These are phyloP conservation scores for Quercus lobata DNA, from an alignment of 331 rosid species.

Conservation along the genomic window DNA sequence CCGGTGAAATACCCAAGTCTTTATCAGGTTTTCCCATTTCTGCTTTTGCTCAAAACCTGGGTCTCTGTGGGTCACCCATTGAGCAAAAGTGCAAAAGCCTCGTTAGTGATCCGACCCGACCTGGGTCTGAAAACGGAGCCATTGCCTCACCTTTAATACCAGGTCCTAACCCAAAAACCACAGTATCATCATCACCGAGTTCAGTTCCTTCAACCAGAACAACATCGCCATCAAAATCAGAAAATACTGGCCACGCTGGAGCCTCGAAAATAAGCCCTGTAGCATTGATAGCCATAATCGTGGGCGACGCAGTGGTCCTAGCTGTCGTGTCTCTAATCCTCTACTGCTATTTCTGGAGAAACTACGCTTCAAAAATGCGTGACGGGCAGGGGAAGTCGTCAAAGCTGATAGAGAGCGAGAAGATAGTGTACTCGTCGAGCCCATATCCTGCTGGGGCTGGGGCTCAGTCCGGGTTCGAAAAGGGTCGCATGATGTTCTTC, in stretches of 20 bases:
- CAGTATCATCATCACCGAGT: conserved; percentile 64
- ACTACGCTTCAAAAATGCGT: conserved; percentile 31
- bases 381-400: conserved; percentile 35
- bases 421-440: conserved; percentile 88
- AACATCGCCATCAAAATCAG: conserved; percentile 1
- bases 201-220: conserved; percentile 38
- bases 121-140: conserved; percentile 66
- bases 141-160: conserved; percentile 64
- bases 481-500: conserved; percentile 83
- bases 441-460: conserved; percentile 46
- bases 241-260: conserved; percentile 3
- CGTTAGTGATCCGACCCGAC: conserved; percentile 44
- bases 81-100: conserved; percentile 31
- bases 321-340: conserved; percentile 56
- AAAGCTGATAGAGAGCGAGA: conserved; percentile 59
- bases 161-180: conserved; percentile 10
- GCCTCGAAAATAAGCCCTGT: conserved; percentile 36
- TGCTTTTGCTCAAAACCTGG: conserved; percentile 44
- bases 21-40: conserved; percentile 53
- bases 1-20: conserved; percentile 59
- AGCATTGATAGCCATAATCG: conserved; percentile 51
- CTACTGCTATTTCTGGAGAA: conserved; percentile 66
- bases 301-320: conserved; percentile 60
- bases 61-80: conserved; percentile 62
- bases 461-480: conserved; percentile 52